Conservation (phyloP, 345 rosid genomes). For the Hibiscus tridactylites region DNA sequence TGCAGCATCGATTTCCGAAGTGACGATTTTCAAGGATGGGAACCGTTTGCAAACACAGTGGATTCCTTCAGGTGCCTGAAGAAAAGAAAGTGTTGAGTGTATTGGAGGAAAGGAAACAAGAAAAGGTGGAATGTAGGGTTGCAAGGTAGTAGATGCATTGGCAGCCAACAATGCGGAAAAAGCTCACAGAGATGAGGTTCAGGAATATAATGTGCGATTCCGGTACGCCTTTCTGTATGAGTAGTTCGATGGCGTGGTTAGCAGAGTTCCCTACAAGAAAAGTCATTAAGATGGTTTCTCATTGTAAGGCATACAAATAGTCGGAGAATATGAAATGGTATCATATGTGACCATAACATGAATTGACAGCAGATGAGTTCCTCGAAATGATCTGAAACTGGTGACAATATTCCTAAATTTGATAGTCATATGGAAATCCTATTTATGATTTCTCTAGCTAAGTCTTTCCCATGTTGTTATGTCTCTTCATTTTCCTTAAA, state of each 20-base stretch:
- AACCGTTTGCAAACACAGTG: slow-evolving; percentile 77
- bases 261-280: slow-evolving; percentile 77
- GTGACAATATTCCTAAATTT: not conserved
- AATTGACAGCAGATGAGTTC: not conserved
- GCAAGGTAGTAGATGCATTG: no score
- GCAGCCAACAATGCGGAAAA: no score
- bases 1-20: slow-evolving; percentile 76
- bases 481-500: no score
- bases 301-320: not conserved
- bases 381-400: no score
- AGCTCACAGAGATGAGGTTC: slow-evolving; percentile 68
- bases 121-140: no score
- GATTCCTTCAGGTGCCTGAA: slow-evolving; percentile 88
- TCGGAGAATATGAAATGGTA: not conserved
- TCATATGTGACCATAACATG: not conserved
- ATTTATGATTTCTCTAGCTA: not conserved
- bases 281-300: not conserved
- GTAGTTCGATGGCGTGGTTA: slow-evolving; percentile 82
- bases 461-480: no score
- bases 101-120: no score
- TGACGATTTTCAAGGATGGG: slow-evolving; percentile 35
- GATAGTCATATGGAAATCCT: not conserved
- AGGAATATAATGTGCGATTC: slow-evolving; percentile 92
- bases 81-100: no score
- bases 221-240: slow-evolving; percentile 87